Base-by-base conservation (phyloP, 106 monocot species). In the Allium fistulosum region DNA sequence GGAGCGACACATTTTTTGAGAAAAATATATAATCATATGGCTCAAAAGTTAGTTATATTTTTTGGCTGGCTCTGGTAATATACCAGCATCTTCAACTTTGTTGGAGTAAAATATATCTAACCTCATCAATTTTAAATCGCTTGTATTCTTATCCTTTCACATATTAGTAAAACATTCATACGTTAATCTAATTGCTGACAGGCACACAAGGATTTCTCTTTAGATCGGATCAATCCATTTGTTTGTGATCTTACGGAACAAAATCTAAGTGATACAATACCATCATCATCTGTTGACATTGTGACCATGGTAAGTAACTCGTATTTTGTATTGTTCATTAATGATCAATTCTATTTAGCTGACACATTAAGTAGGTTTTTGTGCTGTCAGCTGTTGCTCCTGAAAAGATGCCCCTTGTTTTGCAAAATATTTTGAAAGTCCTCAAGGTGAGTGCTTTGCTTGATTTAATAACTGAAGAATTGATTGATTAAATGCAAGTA, bases 351-450 rank as follows among this genome's bases (percentile, higher is more conserved):
- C 5, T 37, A 37, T 37, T 37, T 37, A 79, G 57, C 84, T 97
- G 82, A 92, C 89, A 87, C 60, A 76, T 79, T 86, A 87, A 92
- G 66, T 82, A 97, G 97, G 79, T 99, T 73, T 99, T 99, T 72
- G 74, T 99, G 72, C 75, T 99, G 51, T 99, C 99, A 87, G 89
- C 99, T 90, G 90, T 99, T 63, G 60, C 90, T 18, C 99, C 99
- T 63, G 93, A 93, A 76, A 99, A 90, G 77, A 99, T 99, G 99
- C 71, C 74, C 68, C 59, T 78, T 57, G 90, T 99, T 9, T 69
- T 99, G 67, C 83, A 83, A 65, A 93, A 99, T 71, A 87, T 99
- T 55, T 81, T 66, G 66, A 85, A 78, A 61, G 75, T 99, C 80
- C 77, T 99, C 7, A 93, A 80, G 79, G 97, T 97, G 82, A 37